phyloP scores from a whole-genome alignment of 148 eudicot species.

The Salicornia ramosissima region DNA sequence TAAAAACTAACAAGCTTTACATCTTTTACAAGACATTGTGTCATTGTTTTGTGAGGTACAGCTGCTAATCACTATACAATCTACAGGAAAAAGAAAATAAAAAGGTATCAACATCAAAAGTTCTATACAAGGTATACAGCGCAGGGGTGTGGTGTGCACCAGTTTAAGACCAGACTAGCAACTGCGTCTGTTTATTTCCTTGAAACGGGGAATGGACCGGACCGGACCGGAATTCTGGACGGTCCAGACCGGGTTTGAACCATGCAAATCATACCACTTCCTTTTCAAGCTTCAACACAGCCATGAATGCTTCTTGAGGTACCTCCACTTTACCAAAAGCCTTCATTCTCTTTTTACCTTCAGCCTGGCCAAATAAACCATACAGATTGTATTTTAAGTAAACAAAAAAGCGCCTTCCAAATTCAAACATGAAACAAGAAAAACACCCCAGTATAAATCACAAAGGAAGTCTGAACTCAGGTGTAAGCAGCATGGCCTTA shows the following conservation, averaged over 20 bases:
- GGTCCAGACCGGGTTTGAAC: no score
- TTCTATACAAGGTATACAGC: slow-evolving; percentile 18
- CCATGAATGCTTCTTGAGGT: slow-evolving; percentile 99
- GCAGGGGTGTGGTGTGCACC: no score
- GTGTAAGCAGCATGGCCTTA: not conserved
- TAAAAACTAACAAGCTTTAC: not conserved
- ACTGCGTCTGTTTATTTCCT: no score
- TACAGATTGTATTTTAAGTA: not conserved
- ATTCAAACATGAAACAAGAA: not conserved
- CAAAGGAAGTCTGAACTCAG: not conserved
- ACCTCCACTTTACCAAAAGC: slow-evolving; percentile 88
- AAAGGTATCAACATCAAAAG: not conserved
- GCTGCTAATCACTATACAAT: not conserved
- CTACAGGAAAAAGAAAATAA: slow-evolving; percentile 2
- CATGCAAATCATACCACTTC: slow-evolving; percentile 70
- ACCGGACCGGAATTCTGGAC: no score
- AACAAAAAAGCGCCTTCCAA: not conserved
- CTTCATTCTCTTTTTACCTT: slow-evolving; percentile 98
- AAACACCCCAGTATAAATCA: not conserved
- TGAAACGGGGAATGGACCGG: no score
- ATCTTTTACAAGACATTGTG: not conserved
- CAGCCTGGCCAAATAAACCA: slow-evolving; percentile 54
- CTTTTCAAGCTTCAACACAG: slow-evolving; percentile 92
- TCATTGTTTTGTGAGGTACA: not conserved
- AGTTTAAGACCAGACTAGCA: no score